Evolutionary conservation across 495 filamentous ascomycete genomes (phyloP), one percentile per base, ranked within the genome.

Genomic region (Aspergillus cavernicola): DNA sequence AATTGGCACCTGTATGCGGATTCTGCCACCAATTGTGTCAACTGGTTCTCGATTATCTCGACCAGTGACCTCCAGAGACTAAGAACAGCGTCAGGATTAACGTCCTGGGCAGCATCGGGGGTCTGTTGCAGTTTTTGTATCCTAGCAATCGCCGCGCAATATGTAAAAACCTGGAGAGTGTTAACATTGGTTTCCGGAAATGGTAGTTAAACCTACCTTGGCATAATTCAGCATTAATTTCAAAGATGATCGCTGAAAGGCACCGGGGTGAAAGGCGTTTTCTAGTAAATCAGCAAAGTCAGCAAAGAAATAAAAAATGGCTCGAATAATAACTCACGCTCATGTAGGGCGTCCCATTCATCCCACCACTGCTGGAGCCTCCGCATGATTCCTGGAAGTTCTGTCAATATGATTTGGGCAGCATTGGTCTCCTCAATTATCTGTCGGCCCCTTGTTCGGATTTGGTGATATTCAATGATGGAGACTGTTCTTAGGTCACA

Each of bases 311-410:
- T 18, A 32, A 8, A 4, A 9, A 6, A 15, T 15, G 23, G 5
- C 8, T 47, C n/a, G n/a, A n/a, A n/a, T n/a, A n/a, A 13, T 40
- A 3, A 29, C 71, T 56, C 49, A 73, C 71, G 69, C 11, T 65
- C 61, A 46, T 74, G 71, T n/a, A 73, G 67, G n/a, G 71, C 64
- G 43, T 74, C 71, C 71, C 71, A 74, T 16, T 62, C 66, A 1
- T 62, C 64, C 68, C 68, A 73, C 71, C 71, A 74, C 15, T 57
- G 66, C 24, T 70, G 65, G 7, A 74, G 50, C 38, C 67, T 64
- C 19, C 56, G 40, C 67, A 74, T 70, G 3, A 72, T 67, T 4
- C 63, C 62, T 2, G 71, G 71, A 1, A 74, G 44, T 33, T 72
- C 68, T 53, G 5, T 57, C 37, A 9, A 69, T 57, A 74, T 67